Conservation (phyloP, 2,329 filamentous ascomycete species). For the Cyclaneusma minus region DNA sequence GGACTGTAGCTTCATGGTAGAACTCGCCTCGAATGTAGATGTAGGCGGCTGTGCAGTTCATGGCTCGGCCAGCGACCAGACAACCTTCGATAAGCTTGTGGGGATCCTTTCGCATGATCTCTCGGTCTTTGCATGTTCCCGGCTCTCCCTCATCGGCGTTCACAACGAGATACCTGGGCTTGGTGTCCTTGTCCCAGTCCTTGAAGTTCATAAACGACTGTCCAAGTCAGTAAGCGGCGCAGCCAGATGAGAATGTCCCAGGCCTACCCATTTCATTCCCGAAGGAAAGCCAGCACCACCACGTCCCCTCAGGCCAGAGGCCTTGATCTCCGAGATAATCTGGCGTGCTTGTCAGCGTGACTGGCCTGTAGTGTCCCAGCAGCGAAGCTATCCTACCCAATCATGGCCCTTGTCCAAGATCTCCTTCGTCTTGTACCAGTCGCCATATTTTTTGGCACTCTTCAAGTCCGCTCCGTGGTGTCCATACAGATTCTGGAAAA, state of each 20-base stretch:
- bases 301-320: slow-evolving; percentile 85
- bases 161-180: slow-evolving; percentile 92
- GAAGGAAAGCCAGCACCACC: slow-evolving; percentile 97
- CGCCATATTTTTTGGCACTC: slow-evolving; percentile 92
- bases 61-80: slow-evolving; percentile 85
- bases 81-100: slow-evolving; percentile 98
- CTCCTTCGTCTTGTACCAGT: slow-evolving; percentile 99
- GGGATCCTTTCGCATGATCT: slow-evolving; percentile 99
- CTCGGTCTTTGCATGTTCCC: slow-evolving; percentile 97
- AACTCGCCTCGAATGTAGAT: slow-evolving; percentile 99
- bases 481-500: slow-evolving; percentile 97
- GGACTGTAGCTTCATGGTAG: slow-evolving; percentile 82
- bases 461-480: slow-evolving; percentile 84
- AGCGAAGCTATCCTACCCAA: slow-evolving; percentile 39
- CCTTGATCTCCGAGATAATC: slow-evolving; percentile 96
- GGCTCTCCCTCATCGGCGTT: slow-evolving; percentile 98
- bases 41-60: slow-evolving; percentile 97
- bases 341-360: slow-evolving; percentile 17
- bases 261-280: slow-evolving; percentile 94
- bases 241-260: slow-evolving; percentile 4
- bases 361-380: slow-evolving; percentile 1
- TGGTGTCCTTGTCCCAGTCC: slow-evolving; percentile 95
- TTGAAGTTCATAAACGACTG: slow-evolving; percentile 99
- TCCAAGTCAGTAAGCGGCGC: slow-evolving; percentile 11
- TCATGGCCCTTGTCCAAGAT: slow-evolving; percentile 94